A percentile compares a stretch with the other conserved stretches of the same genome.
Evolutionary conservation across 73 alveolate species (phyloP).

Genomic region (Symbiodinium pilosum): DNA sequence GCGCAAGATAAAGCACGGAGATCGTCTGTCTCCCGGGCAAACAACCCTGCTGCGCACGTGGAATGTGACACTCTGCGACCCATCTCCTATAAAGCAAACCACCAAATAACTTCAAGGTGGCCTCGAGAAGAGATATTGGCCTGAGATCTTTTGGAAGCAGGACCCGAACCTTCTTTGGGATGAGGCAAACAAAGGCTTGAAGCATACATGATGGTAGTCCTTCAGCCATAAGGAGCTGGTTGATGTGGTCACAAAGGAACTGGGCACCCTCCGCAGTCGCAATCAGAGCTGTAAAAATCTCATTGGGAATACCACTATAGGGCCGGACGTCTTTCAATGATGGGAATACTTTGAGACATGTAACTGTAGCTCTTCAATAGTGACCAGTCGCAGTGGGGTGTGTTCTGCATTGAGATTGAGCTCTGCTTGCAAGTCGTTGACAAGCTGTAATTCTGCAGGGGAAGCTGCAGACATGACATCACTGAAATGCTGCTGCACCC

Average conservation of each 20-base stretch:
- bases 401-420: neutral
- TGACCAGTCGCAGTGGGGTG: neutral
- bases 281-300: neutral
- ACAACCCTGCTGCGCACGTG: neutral
- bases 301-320: neutral
- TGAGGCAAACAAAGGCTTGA: neutral
- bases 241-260: neutral
- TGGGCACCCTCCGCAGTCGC: neutral
- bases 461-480: neutral
- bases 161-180: neutral
- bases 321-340: neutral
- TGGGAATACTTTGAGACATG: neutral
- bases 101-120: neutral
- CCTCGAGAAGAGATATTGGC: neutral
- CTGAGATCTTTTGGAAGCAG: neutral
- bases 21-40: neutral
- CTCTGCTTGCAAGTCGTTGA: neutral
- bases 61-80: neutral
- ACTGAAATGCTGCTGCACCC: neutral
- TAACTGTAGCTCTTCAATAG: neutral
- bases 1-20: neutral
- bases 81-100: neutral
- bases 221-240: too few relatives aligned
- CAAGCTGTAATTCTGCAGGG: neutral
- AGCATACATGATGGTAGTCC: neutral